phyloP scores from a whole-genome alignment of 73 alveolate genomes.

The Tetrahymena malaccensis region DNA sequence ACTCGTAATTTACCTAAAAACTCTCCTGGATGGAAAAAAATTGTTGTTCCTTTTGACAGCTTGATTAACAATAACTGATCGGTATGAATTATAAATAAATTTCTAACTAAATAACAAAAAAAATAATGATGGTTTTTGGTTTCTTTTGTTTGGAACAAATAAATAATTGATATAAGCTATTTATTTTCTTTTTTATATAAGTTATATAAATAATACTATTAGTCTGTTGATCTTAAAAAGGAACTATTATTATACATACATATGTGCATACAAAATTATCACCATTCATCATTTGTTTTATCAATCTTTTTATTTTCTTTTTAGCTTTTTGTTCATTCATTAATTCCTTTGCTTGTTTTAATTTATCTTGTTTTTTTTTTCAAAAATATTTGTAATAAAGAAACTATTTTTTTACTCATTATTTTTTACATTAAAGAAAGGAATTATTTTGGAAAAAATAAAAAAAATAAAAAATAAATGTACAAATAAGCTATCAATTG shows the following conservation, averaged over 20 bases:
- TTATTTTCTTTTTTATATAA: neutral
- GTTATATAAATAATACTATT: neutral
- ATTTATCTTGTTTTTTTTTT: too few relatives aligned
- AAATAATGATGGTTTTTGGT: neutral
- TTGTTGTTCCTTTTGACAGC: conserved; percentile 37
- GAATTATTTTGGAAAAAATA: too few relatives aligned
- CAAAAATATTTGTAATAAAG: too few relatives aligned
- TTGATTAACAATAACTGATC: neutral
- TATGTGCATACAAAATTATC: neutral
- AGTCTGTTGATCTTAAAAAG: neutral
- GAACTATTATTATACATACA: neutral
- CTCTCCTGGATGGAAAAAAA: conserved; percentile 84
- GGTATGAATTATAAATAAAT: neutral
- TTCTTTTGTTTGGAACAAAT: neutral
- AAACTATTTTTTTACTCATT: too few relatives aligned
- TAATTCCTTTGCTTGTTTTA: too few relatives aligned
- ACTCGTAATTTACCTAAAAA: conserved; percentile 79
- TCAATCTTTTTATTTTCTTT: too few relatives aligned
- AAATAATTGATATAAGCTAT: neutral
- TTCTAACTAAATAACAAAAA: neutral
- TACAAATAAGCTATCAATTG: too few relatives aligned
- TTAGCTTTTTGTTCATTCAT: too few relatives aligned
- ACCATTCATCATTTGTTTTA: neutral
- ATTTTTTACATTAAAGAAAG: too few relatives aligned
- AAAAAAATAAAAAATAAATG: too few relatives aligned